Evolutionary conservation across 164 flowering plant species (phyloP).

Genomic region (Umbilicus rupestris): DNA sequence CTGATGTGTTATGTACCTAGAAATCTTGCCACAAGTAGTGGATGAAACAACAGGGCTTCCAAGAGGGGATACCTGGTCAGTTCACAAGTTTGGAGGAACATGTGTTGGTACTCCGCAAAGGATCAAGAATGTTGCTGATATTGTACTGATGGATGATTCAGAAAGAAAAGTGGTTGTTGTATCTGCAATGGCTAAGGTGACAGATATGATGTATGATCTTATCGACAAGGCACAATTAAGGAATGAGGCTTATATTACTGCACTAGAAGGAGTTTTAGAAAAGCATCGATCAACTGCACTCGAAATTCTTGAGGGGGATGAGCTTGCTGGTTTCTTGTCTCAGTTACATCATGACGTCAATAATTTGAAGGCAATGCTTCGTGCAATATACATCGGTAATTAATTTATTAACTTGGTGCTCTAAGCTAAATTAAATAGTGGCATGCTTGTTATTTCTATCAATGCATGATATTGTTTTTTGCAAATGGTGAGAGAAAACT

Average conservation of each 20-base stretch:
- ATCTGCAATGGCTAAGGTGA: slow-evolving; percentile 96
- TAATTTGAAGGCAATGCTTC: slow-evolving; percentile 88
- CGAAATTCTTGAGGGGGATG: slow-evolving; percentile 77
- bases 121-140: slow-evolving; percentile 74
- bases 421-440: neutral
- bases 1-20: slow-evolving; percentile 19
- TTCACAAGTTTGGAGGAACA: slow-evolving; percentile 98
- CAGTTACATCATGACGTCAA: slow-evolving; percentile 58
- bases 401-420: neutral
- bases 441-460: neutral
- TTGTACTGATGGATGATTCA: slow-evolving; percentile 56
- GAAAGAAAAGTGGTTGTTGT: slow-evolving; percentile 87
- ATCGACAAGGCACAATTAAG: slow-evolving; percentile 75
- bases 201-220: slow-evolving; percentile 94
- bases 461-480: neutral
- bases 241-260: slow-evolving; percentile 66
- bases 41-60: slow-evolving; percentile 35
- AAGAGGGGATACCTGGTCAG: slow-evolving; percentile 77
- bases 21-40: slow-evolving; percentile 28
- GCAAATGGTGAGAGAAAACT: neutral
- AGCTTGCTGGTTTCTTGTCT: slow-evolving; percentile 54
- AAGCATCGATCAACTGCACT: slow-evolving; percentile 65
- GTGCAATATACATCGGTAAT: slow-evolving; percentile 87
- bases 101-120: slow-evolving; percentile 81
- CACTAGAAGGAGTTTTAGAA: slow-evolving; percentile 70